A percentile compares a stretch with the other conserved stretches of the same genome.
These are phyloP conservation scores for Strobilomyces echinocephalus DNA, from an alignment of 768 basidiomycete genomes.

Conservation along the genomic window DNA sequence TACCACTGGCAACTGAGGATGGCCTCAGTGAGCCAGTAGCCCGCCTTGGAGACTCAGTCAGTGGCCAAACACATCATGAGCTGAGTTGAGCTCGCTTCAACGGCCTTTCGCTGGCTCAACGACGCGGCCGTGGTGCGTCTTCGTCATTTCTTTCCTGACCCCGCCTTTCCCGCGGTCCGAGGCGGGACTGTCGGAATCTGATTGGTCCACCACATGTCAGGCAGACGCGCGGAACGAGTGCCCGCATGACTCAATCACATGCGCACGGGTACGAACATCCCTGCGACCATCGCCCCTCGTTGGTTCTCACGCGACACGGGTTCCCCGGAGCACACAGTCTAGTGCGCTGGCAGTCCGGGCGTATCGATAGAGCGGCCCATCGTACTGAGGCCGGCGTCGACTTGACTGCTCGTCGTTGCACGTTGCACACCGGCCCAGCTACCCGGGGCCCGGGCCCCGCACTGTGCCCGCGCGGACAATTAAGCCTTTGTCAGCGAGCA, in stretches of 20 bases:
- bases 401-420: not conserved
- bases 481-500: constrained; percentile 2
- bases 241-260: not conserved
- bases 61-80: too few relatives aligned
- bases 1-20: too few relatives aligned
- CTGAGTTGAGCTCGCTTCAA: too few relatives aligned
- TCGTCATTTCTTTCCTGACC: not conserved
- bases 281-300: not conserved
- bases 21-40: not conserved
- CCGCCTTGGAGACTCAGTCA: too few relatives aligned
- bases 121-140: too few relatives aligned
- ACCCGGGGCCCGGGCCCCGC: not conserved
- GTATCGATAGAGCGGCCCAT: not conserved
- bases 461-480: constrained; percentile 1
- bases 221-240: not conserved
- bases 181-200: not conserved
- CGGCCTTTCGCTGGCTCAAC: not conserved
- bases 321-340: not conserved
- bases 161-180: not conserved
- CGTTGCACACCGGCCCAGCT: not conserved
- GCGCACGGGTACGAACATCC: not conserved
- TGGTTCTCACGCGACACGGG: not conserved
- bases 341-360: not conserved
- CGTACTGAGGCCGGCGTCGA: not conserved
- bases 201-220: not conserved